phyloP scores from a whole-genome alignment of 2,329 filamentous ascomycete genomes.

The Achaetomium macrosporum region DNA sequence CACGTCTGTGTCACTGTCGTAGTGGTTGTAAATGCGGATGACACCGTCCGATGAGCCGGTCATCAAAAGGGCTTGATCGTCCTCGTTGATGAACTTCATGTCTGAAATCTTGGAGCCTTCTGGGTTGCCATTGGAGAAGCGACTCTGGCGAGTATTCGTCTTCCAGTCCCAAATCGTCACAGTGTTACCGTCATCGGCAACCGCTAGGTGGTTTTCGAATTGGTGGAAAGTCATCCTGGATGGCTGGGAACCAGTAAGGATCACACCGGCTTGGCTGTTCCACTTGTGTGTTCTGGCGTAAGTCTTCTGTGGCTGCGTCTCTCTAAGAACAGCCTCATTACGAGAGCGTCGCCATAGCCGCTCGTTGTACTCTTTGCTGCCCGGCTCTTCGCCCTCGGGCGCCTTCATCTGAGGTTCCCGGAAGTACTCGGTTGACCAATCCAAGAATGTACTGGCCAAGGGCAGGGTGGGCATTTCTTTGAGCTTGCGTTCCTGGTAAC shows the following conservation, averaged over 20 bases:
- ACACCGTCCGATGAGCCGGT: slow-evolving; percentile 94
- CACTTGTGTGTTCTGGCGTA: slow-evolving; percentile 80
- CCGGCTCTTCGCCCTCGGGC: slow-evolving; percentile 91
- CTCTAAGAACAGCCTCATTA: slow-evolving; percentile 85
- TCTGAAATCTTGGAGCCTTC: slow-evolving; percentile 87
- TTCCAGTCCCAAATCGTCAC: slow-evolving; percentile 94
- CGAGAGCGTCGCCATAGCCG: slow-evolving; percentile 86
- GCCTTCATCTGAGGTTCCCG: slow-evolving; percentile 97
- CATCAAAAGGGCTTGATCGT: slow-evolving; percentile 91
- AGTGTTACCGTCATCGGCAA: slow-evolving; percentile 88
- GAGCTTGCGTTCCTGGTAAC: slow-evolving; percentile 59
- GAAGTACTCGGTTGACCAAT: slow-evolving; percentile 98
- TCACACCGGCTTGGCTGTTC: slow-evolving; percentile 75
- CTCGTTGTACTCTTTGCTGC: slow-evolving; percentile 93
- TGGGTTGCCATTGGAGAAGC: slow-evolving; percentile 93
- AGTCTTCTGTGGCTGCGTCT: slow-evolving; percentile 90
- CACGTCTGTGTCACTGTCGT: slow-evolving; percentile 69
- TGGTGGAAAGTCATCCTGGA: slow-evolving; percentile 95
- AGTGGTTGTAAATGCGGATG: slow-evolving; percentile 86
- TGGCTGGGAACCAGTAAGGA: slow-evolving; percentile 86
- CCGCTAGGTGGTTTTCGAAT: slow-evolving; percentile 91
- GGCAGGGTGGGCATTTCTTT: slow-evolving; percentile 61
- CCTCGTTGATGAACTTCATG: slow-evolving; percentile 96
- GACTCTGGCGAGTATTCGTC: slow-evolving; percentile 64
- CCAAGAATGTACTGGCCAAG: slow-evolving; percentile 75